Base-by-base conservation (phyloP, 192 early-diverging fungal genomes). In the Gaertneriomyces sp. region DNA sequence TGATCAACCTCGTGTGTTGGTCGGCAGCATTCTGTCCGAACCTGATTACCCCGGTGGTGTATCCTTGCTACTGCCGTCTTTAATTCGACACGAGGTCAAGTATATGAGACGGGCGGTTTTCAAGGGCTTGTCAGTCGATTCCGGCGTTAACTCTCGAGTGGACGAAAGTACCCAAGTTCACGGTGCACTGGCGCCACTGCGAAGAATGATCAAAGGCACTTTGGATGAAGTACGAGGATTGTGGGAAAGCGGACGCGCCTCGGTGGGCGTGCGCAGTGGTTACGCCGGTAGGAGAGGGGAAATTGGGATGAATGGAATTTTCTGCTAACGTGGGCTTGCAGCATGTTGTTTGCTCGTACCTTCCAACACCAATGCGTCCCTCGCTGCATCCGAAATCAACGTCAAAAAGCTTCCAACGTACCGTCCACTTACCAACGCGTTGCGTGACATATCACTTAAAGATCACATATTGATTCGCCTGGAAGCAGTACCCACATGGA, bases 61-160 rank as follows among this genome's bases (percentile, higher is more conserved):
- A 4, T 41, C 61, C 4, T 9, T 19, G 0, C 19, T 70, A 14
- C 33, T 70, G 33, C 54, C 61, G 4, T 58, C 9, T 19, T 64
- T 70, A 43, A 64, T 70, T 42, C n/a, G n/a, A 43, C 69, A 70
- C 42, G 69, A 70, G 56, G 63, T 60, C 61, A 64, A 57, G 42
- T 41, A 63, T 19, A 70, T 70, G 69, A 42, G 69, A 25, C 60
- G 69, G 7, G 61, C 69, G 19, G 69, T 70, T 14, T 70, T 70
- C 55, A 70, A 70, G 45, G 69, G 69, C 6, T 52, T 70, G 20
- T 60, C 69, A 17, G 69, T 33, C 25, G 25, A 33, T 0, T 33
- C 25, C 25, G 25, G 25, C 25, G 25, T 33, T 33, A 33, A 33
- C 25, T 33, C 20, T 40, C 50, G 53, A 12, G 11, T 63, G 6